Evolutionary conservation across 495 filamentous ascomycete species (phyloP).

Genomic region (Podospora tetraspora): DNA sequence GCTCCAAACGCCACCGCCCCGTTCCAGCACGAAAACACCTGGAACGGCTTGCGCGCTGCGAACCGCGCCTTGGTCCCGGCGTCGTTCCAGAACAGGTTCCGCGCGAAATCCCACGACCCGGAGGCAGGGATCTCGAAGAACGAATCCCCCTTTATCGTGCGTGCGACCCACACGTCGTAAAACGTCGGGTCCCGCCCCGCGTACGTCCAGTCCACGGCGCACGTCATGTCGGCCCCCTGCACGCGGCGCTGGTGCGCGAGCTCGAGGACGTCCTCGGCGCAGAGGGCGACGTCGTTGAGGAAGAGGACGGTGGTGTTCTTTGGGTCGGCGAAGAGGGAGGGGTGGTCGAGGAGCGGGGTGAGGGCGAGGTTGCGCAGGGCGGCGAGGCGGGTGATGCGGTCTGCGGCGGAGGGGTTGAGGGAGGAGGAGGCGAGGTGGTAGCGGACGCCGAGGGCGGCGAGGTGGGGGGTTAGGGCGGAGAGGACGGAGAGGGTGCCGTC

Average conservation of each 20-base stretch:
- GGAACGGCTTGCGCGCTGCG: constrained; percentile 34
- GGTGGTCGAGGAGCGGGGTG: neutral
- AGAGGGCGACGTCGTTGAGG: constrained; percentile 46
- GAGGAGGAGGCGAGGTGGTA: neutral
- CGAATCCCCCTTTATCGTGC: constrained; percentile 43
- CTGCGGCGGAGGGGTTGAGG: constrained; percentile 15
- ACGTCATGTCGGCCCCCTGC: constrained; percentile 48
- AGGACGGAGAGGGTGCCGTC: constrained; percentile 48
- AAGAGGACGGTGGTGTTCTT: constrained; percentile 42
- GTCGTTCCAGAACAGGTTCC: constrained; percentile 45
- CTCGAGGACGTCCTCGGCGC: constrained; percentile 50
- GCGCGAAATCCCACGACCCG: constrained; percentile 39
- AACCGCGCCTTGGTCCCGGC: constrained; percentile 25
- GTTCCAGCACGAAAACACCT: constrained; percentile 54
- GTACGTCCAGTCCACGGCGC: constrained; percentile 51
- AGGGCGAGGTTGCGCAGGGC: constrained; percentile 7
- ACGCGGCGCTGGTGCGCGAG: constrained; percentile 39
- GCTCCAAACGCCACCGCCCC: constrained; percentile 35
- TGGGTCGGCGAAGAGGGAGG: constrained; percentile 5
- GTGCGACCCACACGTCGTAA: constrained; percentile 50
- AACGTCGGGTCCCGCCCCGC: constrained; percentile 37
- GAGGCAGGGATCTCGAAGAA: constrained; percentile 47
- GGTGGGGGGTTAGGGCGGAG: neutral
- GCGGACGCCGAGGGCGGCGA: neutral
- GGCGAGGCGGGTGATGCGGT: constrained; percentile 8